Evolutionary conservation across 202 grass and related monocot species (phyloP).

Genomic region (Schoenoplectus triqueter): DNA sequence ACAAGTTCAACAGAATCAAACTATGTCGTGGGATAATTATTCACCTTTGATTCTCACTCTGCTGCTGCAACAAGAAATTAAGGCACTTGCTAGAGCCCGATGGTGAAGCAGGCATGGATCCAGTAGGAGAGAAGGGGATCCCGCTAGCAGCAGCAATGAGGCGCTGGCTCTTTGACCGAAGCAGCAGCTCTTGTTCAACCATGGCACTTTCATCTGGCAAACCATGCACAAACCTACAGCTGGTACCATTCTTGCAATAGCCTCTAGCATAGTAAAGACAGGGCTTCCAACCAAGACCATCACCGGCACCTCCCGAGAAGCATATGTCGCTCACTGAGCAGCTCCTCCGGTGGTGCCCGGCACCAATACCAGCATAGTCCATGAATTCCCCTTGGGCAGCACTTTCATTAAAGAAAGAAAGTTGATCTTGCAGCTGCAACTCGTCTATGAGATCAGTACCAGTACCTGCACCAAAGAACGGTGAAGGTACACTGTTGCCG

Average conservation of each 20-base stretch:
- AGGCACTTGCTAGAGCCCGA: conserved; percentile 70
- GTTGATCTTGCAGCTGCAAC: conserved; percentile 77
- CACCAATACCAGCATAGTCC: conserved; percentile 37
- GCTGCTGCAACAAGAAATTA: conserved; percentile 69
- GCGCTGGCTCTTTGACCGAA: conserved; percentile 72
- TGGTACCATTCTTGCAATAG: conserved; percentile 87
- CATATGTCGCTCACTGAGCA: conserved; percentile 66
- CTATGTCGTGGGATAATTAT: neutral
- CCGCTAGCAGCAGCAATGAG: conserved; percentile 46
- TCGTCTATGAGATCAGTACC: conserved; percentile 57
- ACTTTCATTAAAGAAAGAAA: conserved; percentile 70
- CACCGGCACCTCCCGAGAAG: conserved; percentile 46
- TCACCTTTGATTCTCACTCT: conserved; percentile 75
- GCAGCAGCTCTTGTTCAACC: conserved; percentile 59
- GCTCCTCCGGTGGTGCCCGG: conserved; percentile 63
- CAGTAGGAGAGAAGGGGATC: conserved; percentile 73
- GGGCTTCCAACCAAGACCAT: conserved; percentile 68
- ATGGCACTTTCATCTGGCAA: conserved; percentile 52
- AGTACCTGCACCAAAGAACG: conserved; percentile 50
- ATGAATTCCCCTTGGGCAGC: conserved; percentile 28
- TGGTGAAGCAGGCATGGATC: conserved; percentile 69
- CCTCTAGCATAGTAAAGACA: conserved; percentile 89
- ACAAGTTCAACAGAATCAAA: neutral
- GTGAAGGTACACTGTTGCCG: conserved; percentile 41
- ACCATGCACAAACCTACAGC: conserved; percentile 75